phyloP scores from a whole-genome alignment of 2,329 filamentous ascomycete genomes.

The Scedosporium aurantiacum region DNA sequence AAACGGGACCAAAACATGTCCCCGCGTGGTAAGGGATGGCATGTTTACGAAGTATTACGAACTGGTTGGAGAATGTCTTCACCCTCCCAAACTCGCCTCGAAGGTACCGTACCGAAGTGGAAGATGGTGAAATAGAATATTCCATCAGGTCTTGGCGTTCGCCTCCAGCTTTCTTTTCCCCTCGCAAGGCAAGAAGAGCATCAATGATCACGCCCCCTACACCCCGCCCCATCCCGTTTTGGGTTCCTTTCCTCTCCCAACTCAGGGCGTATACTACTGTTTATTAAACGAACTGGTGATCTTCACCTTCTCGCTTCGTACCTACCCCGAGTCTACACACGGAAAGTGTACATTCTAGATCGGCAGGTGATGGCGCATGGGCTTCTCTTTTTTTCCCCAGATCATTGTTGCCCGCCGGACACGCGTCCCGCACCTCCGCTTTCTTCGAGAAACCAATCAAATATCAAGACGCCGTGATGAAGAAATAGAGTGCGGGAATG shows the following conservation, averaged over 20 bases:
- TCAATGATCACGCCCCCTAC: background rate
- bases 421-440: conserved; percentile 3
- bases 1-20: no score
- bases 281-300: no score
- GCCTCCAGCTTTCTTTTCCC: background rate
- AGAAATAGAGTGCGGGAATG: background rate
- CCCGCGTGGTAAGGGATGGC: no score
- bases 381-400: background rate
- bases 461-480: background rate
- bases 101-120: no score
- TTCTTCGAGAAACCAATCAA: background rate
- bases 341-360: background rate
- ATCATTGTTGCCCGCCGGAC: background rate
- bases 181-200: background rate
- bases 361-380: background rate
- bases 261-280: no score
- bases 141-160: background rate
- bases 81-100: no score
- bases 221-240: background rate
- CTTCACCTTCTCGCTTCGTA: no score
- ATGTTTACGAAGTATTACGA: no score
- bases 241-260: no score
- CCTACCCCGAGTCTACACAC: no score
- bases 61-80: no score
- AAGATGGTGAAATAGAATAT: background rate